Percentiles rank a stretch among this genome's conserved stretches.
These are phyloP conservation scores for Ceratocystis destructans DNA, from an alignment of 2,329 filamentous ascomycete genomes.

Conservation along the genomic window DNA sequence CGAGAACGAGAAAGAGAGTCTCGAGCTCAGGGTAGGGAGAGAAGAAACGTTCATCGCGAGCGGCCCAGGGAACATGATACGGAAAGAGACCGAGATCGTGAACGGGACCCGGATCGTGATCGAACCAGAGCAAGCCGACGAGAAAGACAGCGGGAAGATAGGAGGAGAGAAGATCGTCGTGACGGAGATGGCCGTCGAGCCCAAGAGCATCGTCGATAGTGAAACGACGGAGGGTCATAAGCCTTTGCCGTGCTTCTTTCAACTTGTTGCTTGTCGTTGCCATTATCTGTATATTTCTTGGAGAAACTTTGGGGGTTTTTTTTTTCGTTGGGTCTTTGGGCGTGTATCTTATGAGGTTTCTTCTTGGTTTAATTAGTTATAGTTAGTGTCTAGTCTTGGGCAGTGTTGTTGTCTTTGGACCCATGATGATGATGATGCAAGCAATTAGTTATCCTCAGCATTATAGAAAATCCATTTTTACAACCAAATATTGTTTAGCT, in stretches of 20 bases:
- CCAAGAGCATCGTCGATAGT: neutral
- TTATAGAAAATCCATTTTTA: too few species aligned
- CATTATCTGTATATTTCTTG: too few species aligned
- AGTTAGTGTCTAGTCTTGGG: too few species aligned
- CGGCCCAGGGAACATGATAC: neutral
- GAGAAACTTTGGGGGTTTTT: too few species aligned
- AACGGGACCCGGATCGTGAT: neutral
- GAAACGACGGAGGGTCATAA: neutral
- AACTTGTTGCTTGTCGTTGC: neutral
- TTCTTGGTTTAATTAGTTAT: too few species aligned
- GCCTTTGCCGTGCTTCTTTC: neutral
- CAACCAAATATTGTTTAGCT: too few species aligned
- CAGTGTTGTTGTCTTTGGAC: too few species aligned
- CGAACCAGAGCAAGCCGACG: neutral
- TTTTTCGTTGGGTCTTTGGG: too few species aligned
- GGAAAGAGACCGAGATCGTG: constrained; percentile 4
- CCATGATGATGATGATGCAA: too few species aligned
- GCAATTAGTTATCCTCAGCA: too few species aligned
- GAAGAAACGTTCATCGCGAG: neutral
- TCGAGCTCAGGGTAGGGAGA: neutral
- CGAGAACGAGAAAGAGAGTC: neutral
- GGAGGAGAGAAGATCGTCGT: neutral
- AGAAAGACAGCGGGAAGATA: neutral
- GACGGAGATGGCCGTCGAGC: neutral
- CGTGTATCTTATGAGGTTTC: too few species aligned